These are phyloP conservation scores for Blattamonas nauphoetae DNA, from an alignment of 78 protist genomes.

Conservation along the genomic window DNA sequence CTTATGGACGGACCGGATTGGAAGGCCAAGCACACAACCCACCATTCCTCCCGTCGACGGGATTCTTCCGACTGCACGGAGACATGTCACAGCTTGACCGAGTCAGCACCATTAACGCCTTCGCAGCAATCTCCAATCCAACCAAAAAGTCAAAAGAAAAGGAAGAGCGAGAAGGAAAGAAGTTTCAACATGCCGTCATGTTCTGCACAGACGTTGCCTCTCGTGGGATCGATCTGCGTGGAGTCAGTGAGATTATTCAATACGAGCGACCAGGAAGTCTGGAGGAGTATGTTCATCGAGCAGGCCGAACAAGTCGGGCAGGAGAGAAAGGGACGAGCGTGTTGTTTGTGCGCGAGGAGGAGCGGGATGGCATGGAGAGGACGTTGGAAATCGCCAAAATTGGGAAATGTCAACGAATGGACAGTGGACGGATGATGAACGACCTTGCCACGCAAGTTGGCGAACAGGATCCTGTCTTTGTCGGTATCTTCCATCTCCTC, in stretches of 20 bases:
- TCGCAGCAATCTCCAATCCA: background rate
- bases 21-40: background rate
- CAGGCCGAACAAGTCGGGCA: constrained; percentile 61
- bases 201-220: constrained; percentile 77
- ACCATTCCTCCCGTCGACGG: background rate
- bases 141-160: background rate
- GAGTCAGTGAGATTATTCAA: constrained; percentile 62
- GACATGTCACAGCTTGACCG: constrained; percentile 62
- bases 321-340: constrained; percentile 60
- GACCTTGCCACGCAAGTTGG: background rate
- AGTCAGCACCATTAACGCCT: constrained; percentile 38
- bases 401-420: background rate
- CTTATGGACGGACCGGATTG: background rate
- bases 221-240: constrained; percentile 75
- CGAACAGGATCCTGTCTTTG: background rate
- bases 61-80: constrained; percentile 57
- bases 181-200: constrained; percentile 39
- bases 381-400: background rate
- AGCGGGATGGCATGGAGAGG: background rate
- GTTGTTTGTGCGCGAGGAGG: constrained; percentile 52
- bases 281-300: constrained; percentile 55
- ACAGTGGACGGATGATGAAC: background rate
- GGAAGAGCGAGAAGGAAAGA: background rate
- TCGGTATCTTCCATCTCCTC: background rate
- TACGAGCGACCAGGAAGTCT: constrained; percentile 65